phyloP scores from a whole-genome alignment of 225 moss, liverwort and hornwort species.

The Thuidium tamariscinum region DNA sequence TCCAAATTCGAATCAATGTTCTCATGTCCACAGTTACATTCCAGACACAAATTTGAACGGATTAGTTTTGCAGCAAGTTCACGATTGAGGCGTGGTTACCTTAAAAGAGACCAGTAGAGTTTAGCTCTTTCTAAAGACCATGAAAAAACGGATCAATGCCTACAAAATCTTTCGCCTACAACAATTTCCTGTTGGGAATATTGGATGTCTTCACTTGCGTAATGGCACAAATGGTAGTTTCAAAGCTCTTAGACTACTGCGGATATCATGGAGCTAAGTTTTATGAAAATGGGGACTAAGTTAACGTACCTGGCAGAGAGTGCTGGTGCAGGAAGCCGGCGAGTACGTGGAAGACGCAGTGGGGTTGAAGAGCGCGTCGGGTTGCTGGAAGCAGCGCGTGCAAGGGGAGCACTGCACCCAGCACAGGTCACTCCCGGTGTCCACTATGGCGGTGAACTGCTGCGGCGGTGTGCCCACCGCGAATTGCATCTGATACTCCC shows the following conservation, averaged over 20 bases:
- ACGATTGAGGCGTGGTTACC: neutral
- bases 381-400: constrained; percentile 15
- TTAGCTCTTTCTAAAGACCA: neutral
- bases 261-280: neutral
- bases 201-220: neutral
- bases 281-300: too few relatives aligned
- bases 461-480: constrained; percentile 33
- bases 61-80: neutral
- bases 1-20: neutral
- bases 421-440: constrained; percentile 17
- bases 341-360: neutral
- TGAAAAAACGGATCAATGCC: neutral
- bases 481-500: constrained; percentile 18
- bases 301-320: neutral
- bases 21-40: neutral
- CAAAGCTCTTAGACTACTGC: neutral
- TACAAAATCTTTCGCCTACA: neutral
- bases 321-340: neutral
- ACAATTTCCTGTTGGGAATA: neutral
- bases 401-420: constrained; percentile 59
- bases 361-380: neutral
- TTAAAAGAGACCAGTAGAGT: neutral
- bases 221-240: neutral
- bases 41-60: neutral
- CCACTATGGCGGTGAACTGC: neutral